These are phyloP conservation scores for Retiboletus flavoniger DNA, from an alignment of 1,284 basidiomycete species.

Conservation along the genomic window DNA sequence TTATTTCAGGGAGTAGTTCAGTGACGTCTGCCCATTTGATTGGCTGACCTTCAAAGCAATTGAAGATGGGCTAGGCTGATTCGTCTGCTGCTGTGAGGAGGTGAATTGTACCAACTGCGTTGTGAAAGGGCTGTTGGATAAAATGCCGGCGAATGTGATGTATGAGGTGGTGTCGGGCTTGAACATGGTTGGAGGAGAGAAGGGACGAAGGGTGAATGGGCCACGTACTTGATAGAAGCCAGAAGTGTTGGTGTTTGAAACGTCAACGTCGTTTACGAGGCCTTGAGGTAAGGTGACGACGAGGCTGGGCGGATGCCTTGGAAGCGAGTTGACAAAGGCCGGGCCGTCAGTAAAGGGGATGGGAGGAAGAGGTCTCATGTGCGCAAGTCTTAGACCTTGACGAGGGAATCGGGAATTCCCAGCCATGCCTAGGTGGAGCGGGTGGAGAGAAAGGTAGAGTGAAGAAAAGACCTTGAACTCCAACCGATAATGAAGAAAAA, in stretches of 20 bases:
- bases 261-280: slow-evolving; percentile 87
- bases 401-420: slow-evolving; percentile 89
- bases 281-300: slow-evolving; percentile 84
- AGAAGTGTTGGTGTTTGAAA: slow-evolving; percentile 62
- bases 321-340: slow-evolving; percentile 82
- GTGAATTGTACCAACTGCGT: slow-evolving; percentile 84
- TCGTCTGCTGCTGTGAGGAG: slow-evolving; percentile 75
- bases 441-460: background rate
- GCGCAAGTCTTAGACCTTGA: slow-evolving; percentile 91
- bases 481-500: slow-evolving; percentile 82
- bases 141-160: slow-evolving; percentile 80
- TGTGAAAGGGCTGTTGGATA: slow-evolving; percentile 87
- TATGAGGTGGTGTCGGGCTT: slow-evolving; percentile 72
- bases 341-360: slow-evolving; percentile 89
- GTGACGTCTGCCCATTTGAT: slow-evolving; percentile 83
- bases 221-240: slow-evolving; percentile 73
- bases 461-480: slow-evolving; percentile 64
- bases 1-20: slow-evolving; percentile 67
- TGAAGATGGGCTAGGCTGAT: slow-evolving; percentile 69
- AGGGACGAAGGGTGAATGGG: background rate
- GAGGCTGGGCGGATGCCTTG: slow-evolving; percentile 76
- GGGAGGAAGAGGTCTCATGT: slow-evolving; percentile 77
- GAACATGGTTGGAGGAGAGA: slow-evolving; percentile 9
- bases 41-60: slow-evolving; percentile 82
- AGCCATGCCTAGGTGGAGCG: slow-evolving; percentile 63